Evolutionary conservation across 192 early-diverging fungal genomes (phyloP), one percentile per base, ranked within the genome.

Genomic region (Geranomyces variabilis): DNA sequence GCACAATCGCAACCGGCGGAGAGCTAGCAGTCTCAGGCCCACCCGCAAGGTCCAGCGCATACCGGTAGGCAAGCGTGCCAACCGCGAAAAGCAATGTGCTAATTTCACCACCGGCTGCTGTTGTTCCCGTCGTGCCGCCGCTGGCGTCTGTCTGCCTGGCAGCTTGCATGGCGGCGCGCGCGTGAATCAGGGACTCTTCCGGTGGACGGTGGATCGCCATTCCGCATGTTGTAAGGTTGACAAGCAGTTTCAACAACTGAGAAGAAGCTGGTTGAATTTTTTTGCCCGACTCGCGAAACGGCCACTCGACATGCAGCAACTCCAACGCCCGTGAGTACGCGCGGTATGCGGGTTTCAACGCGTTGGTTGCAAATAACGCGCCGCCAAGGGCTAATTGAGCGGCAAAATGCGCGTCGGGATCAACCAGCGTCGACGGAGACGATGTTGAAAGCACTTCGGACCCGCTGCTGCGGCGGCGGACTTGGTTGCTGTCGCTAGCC

Each of bases 1-100:
- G 19, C 45, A 58, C n/a, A 24, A 78, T 46, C 0, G 77, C 77
- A n/a, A 78, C 71, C 30, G 77, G 77, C 1, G 77, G 77, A 26
- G 65, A 69, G 30, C 71, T 62, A 17, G 77, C 77, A 22, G 24
- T 24, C 10, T 69, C 70, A 0, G 47, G 28, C 28, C 77, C 77
- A 45, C 76, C 76, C 31, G 71, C 77, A 14, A 74, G 53, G 14
- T 62, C 55, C 14, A 78, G 55, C 0, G 68, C 67, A 41, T 57
- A 63, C 24, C 47, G 28, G 31, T 78, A 78, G 2, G 55, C 24
- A 12, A 66, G 44, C 28, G 6, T 29, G 0, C 70, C 76, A 43
- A 48, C 46, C 46, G 69, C 43, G 24, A 3, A 15, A 7, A 53
- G 51, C 51, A 53, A 26, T 53, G 51, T n/a, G n/a, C 15, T 7